These are phyloP conservation scores for Yamadazyma laniorum DNA, from an alignment of 805 yeast species.

Conservation along the genomic window DNA sequence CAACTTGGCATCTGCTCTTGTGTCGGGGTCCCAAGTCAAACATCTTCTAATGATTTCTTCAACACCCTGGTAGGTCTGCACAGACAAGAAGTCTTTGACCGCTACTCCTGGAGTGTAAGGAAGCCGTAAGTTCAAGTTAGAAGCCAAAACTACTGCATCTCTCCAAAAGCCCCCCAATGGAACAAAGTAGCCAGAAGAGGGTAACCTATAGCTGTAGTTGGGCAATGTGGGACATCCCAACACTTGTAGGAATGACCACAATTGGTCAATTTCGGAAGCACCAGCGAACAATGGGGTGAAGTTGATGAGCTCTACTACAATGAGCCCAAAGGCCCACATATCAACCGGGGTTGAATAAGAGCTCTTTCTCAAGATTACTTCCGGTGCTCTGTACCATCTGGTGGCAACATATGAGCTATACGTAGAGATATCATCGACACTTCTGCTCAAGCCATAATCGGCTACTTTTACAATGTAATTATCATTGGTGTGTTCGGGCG, in stretches of 20 bases:
- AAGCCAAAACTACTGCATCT: constrained; percentile 54
- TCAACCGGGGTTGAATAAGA: constrained; percentile 69
- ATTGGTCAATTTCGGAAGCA: constrained; percentile 72
- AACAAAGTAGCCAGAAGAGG: constrained; percentile 11
- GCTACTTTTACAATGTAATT: constrained; percentile 69
- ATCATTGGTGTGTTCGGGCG: constrained; percentile 38
- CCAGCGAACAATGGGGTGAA: constrained; percentile 86
- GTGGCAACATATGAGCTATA: constrained; percentile 80
- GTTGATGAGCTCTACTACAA: constrained; percentile 70
- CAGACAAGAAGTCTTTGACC: constrained; percentile 16
- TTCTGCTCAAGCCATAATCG: constrained; percentile 78
- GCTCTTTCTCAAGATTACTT: constrained; percentile 63
- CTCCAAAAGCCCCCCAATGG: constrained; percentile 77
- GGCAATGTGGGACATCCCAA: constrained; percentile 69
- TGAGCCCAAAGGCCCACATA: constrained; percentile 85
- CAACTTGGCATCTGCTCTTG: constrained; percentile 51
- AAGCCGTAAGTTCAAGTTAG: constrained; percentile 52
- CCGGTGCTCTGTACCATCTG: constrained; percentile 86
- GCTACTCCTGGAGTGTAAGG: constrained; percentile 53
- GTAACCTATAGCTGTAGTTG: constrained; percentile 6
- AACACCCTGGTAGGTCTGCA: constrained; percentile 1
- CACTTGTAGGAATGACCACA: constrained; percentile 60
- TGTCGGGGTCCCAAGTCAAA: constrained; percentile 75
- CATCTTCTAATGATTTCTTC: constrained; percentile 40
- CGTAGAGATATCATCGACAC: constrained; percentile 48